Evolutionary conservation across 1,284 basidiomycete genomes (phyloP), one percentile per base, ranked within the genome.

Genomic region (Gomphus bonarii): DNA sequence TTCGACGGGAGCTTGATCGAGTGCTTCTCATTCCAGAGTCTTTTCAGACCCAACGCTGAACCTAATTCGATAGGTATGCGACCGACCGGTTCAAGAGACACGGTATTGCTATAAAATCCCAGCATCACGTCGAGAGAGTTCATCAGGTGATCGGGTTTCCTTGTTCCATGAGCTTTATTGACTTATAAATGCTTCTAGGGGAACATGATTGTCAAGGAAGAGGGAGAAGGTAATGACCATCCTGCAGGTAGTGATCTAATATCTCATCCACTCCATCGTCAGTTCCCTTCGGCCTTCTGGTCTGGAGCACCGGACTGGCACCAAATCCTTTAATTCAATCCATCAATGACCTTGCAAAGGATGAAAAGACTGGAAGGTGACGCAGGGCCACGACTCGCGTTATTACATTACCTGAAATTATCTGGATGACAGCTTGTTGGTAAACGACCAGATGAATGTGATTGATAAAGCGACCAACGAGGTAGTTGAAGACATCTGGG

Each of bases 291-390:
- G 91, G 91, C 14, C 72, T 93, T 40, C 77, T 91, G 5, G 89
- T 95, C 18, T 93, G 91, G 92, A 85, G 82, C 62, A 92, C 91
- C 4, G 90, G 89, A 1, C 74, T 94, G 8, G 78, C 87, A 9
- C 81, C 87, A 3, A 92, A 92, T 65, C 88, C 90, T 8, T 72
- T 94, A 44, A 77, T 93, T 50, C 69, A 78, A 57, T 74, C 76
- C 0, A 79, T 91, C 50, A 68, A 70, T 3, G 81, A 78, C 53
- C 72, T 85, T 0, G 69, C 78, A 64, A 88, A 89, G 65, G 76
- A 90, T 61, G 67, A 73, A 18, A 81, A 78, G 69, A 79, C 82
- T 0, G 72, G 77, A 54, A 80, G 79, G 85, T 84, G 60, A 53
- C 35, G 33, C 31, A 61, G 51, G 22, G 46, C 50, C 9, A 18